These are phyloP conservation scores for Lactarius akahatsu DNA, from an alignment of 768 basidiomycete species.

Conservation along the genomic window DNA sequence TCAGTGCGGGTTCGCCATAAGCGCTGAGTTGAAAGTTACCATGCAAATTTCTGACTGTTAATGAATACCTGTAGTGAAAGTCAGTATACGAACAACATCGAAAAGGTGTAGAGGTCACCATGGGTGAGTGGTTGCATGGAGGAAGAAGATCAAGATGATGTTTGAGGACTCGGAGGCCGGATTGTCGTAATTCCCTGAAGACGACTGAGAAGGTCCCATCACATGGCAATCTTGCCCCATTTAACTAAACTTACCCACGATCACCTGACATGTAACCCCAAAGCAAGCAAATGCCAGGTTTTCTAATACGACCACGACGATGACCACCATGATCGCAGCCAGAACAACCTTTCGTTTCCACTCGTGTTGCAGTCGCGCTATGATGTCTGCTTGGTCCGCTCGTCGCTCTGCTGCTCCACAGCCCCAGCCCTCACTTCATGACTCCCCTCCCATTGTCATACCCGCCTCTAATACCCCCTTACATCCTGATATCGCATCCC, in stretches of 20 bases:
- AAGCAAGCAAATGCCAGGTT: background rate
- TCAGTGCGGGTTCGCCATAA: background rate
- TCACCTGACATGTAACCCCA: background rate
- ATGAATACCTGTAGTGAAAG: constrained; percentile 23
- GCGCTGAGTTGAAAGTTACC: constrained; percentile 12
- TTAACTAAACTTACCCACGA: background rate
- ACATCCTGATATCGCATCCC: constrained; percentile 60
- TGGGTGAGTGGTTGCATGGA: constrained; percentile 5
- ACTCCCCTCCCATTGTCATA: constrained; percentile 53
- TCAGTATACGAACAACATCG: background rate
- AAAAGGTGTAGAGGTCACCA: constrained; percentile 12
- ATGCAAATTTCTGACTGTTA: constrained; percentile 30
- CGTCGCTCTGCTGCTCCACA: constrained; percentile 34
- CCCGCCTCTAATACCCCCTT: constrained; percentile 46
- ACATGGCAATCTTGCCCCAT: background rate
- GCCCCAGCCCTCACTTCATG: constrained; percentile 35
- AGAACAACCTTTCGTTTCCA: constrained; percentile 1
- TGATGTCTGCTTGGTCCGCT: constrained; percentile 64
- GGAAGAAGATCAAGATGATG: background rate
- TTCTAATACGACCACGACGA: constrained; percentile 4
- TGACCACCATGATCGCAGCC: constrained; percentile 24
- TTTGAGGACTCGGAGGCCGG: background rate
- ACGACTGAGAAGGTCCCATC: background rate
- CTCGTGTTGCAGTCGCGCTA: constrained; percentile 48
- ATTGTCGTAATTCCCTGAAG: background rate